Conservation (phyloP, 2,329 filamentous ascomycete genomes). For the Aspergillus cejpii region DNA sequence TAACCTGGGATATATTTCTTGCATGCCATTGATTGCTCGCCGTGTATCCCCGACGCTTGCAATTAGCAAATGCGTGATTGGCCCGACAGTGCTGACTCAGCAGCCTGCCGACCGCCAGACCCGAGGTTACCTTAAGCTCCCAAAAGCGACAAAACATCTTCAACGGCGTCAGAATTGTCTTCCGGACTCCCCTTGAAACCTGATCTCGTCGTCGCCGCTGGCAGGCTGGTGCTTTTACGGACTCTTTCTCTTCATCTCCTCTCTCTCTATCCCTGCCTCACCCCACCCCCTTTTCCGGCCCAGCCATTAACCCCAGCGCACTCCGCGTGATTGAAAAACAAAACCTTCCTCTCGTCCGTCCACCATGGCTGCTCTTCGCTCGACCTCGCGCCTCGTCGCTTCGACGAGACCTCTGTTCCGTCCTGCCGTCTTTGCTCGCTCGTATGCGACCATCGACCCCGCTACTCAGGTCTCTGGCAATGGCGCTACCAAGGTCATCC, state of each 20-base stretch:
- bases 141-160: constrained; percentile 23
- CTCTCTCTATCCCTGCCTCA: neutral
- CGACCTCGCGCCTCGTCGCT: constrained; percentile 42
- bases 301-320: constrained; percentile 2
- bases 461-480: constrained; percentile 24
- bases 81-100: constrained; percentile 26
- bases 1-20: constrained; percentile 9
- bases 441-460: constrained; percentile 45
- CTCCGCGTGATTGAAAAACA: constrained; percentile 8
- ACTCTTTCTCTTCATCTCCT: constrained; percentile 3
- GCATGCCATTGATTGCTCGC: constrained; percentile 11
- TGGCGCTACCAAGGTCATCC: constrained; percentile 30
- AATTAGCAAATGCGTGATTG: constrained; percentile 32
- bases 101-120: constrained; percentile 27
- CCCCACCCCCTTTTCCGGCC: neutral
- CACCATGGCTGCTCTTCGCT: constrained; percentile 46
- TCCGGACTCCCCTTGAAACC: constrained; percentile 12
- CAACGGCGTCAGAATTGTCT: constrained; percentile 14
- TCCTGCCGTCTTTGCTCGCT: constrained; percentile 36
- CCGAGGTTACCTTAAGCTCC: constrained; percentile 30
- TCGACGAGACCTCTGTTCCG: constrained; percentile 40
- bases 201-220: constrained; percentile 19
- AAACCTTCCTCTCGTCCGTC: constrained; percentile 10
- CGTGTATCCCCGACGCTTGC: constrained; percentile 37
- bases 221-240: constrained; percentile 11